Evolutionary conservation across 2,329 filamentous ascomycete species (phyloP).

Genomic region (Diaporthe batatas): DNA sequence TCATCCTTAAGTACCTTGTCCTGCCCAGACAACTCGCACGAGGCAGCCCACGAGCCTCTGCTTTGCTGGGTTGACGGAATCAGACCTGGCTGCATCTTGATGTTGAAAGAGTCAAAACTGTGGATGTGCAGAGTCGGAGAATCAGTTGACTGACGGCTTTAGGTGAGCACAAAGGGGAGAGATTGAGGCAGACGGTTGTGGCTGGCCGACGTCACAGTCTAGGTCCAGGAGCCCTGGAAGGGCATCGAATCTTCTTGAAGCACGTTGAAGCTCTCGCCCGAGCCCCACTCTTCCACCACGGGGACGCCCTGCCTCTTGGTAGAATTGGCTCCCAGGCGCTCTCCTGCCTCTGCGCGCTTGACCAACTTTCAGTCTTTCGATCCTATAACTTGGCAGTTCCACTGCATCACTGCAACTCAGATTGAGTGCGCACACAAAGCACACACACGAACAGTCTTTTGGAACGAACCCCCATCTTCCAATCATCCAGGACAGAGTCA

Average conservation of each 20-base stretch:
- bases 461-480: background rate
- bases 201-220: constrained; percentile 12
- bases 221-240: constrained; percentile 16
- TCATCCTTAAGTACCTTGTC: background rate
- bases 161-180: constrained; percentile 16
- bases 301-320: constrained; percentile 28
- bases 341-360: constrained; percentile 3
- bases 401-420: constrained; percentile 11
- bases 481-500: background rate
- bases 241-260: constrained; percentile 42
- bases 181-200: constrained; percentile 5
- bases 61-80: background rate
- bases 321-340: constrained; percentile 26
- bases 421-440: background rate
- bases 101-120: background rate
- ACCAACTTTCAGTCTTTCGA: constrained; percentile 25
- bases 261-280: constrained; percentile 33
- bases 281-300: constrained; percentile 35
- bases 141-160: background rate
- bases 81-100: background rate
- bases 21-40: background rate
- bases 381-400: constrained; percentile 35
- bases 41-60: background rate
- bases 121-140: background rate
- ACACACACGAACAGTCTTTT: background rate